A percentile compares a stretch with the other conserved stretches of the same genome.
phyloP scores from a whole-genome alignment of 129 eudicot genomes.

The Chrysanthemum seticuspe region DNA sequence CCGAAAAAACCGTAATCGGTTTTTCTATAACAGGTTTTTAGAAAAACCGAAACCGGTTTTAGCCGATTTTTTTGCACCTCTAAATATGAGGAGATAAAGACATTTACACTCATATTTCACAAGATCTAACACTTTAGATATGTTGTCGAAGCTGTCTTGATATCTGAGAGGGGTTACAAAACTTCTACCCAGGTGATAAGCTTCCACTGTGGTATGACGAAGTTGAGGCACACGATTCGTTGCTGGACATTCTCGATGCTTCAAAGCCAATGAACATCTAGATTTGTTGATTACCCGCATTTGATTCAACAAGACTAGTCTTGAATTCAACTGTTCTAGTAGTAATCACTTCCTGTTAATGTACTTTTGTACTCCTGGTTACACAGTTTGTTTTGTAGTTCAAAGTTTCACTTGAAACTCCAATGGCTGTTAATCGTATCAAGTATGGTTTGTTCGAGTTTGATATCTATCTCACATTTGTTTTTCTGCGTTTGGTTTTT shows the following conservation, averaged over 20 bases:
- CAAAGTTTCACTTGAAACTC: constrained; percentile 13
- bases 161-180: constrained; percentile 67
- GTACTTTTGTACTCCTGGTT: constrained; percentile 8
- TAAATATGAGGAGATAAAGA: too few relatives aligned
- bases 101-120: too few relatives aligned
- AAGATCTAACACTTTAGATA: too few relatives aligned
- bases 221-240: constrained; percentile 69
- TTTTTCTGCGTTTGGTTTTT: too few relatives aligned
- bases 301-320: not conserved
- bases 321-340: constrained; percentile 14
- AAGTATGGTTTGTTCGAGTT: not conserved
- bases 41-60: too few relatives aligned
- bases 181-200: constrained; percentile 86
- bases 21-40: too few relatives aligned
- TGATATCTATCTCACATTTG: not conserved
- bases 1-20: too few relatives aligned
- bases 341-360: constrained; percentile 14
- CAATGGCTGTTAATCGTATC: not conserved
- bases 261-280: constrained; percentile 64
- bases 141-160: too few relatives aligned
- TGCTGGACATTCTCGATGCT: constrained; percentile 54
- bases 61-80: too few relatives aligned
- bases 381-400: constrained; percentile 20
- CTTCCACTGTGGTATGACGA: constrained; percentile 94
- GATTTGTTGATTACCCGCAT: not conserved